phyloP scores from a whole-genome alignment of 352 stramenopile genomes.

The Phytophthora multivora region DNA sequence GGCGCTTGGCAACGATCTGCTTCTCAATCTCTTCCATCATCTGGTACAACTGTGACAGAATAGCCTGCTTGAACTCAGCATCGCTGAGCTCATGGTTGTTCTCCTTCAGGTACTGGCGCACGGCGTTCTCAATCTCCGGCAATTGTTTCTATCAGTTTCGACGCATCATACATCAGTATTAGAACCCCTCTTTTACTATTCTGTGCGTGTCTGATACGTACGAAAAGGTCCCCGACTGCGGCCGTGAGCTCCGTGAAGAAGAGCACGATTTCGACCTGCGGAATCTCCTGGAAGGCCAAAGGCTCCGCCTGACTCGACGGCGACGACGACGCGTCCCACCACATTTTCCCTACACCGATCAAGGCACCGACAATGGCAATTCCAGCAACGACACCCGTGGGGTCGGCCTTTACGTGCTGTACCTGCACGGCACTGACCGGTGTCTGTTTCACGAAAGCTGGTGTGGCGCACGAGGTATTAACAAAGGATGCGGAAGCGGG shows the following conservation, averaged over 20 bases:
- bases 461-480: not conserved
- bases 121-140: constrained; percentile 63
- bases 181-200: not conserved
- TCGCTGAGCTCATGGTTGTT: constrained; percentile 73
- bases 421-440: constrained; percentile 15
- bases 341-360: constrained; percentile 84
- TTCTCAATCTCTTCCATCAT: constrained; percentile 75
- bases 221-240: constrained; percentile 69
- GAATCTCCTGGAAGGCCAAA: constrained; percentile 55
- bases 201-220: constrained; percentile 30
- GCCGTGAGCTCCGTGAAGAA: constrained; percentile 80
- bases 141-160: constrained; percentile 52
- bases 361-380: constrained; percentile 73
- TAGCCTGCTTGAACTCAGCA: constrained; percentile 74
- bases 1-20: constrained; percentile 62
- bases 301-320: constrained; percentile 3
- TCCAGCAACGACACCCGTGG: constrained; percentile 66
- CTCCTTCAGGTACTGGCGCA: constrained; percentile 69
- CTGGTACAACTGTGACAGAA: constrained; percentile 77
- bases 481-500: constrained; percentile 12
- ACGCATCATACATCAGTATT: constrained; percentile 1
- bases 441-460: constrained; percentile 19
- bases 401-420: constrained; percentile 49
- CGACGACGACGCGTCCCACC: constrained; percentile 75
- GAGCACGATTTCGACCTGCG: constrained; percentile 57